Percentiles rank a stretch among this genome's conserved stretches.
Evolutionary conservation across 306 rosid species (phyloP).

Genomic region (Glycine latifolia): DNA sequence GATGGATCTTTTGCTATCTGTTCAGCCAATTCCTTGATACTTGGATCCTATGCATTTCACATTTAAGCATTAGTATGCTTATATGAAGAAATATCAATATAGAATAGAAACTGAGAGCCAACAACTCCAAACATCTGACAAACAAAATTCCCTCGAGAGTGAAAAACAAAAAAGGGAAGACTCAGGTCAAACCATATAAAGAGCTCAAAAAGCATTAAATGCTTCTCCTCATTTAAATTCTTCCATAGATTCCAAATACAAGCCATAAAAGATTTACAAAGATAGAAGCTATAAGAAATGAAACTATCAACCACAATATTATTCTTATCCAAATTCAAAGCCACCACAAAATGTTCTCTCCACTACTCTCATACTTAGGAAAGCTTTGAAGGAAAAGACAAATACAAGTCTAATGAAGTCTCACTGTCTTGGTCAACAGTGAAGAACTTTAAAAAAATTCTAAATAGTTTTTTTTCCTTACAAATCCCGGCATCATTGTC

Average conservation of each 20-base stretch:
- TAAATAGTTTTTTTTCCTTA: neutral
- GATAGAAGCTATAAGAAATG: slow-evolving; percentile 9
- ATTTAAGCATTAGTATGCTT: slow-evolving; percentile 36
- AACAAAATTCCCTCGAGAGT: slow-evolving; percentile 25
- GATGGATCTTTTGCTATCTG: slow-evolving; percentile 96
- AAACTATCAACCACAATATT: slow-evolving; percentile 31
- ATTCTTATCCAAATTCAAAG: slow-evolving; percentile 24
- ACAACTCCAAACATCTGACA: slow-evolving; percentile 39
- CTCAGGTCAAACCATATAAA: neutral
- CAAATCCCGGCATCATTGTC: slow-evolving; percentile 19
- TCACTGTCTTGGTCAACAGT: slow-evolving; percentile 8
- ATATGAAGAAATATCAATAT: slow-evolving; percentile 1
- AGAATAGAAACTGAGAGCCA: slow-evolving; percentile 19
- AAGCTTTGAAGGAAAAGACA: slow-evolving; percentile 26
- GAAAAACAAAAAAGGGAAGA: slow-evolving; percentile 14
- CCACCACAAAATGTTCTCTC: neutral
- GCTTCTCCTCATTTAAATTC: slow-evolving; percentile 3
- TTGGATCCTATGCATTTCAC: slow-evolving; percentile 80
- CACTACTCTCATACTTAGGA: neutral
- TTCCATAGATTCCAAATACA: slow-evolving; percentile 11
- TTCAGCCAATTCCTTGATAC: slow-evolving; percentile 95
- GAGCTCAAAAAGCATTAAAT: slow-evolving; percentile 15
- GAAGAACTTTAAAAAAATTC: neutral
- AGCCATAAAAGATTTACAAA: slow-evolving; percentile 3
- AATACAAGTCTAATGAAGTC: neutral